These are phyloP conservation scores for Didymella keratinophila DNA, from an alignment of 2,329 filamentous ascomycete genomes.

Conservation along the genomic window DNA sequence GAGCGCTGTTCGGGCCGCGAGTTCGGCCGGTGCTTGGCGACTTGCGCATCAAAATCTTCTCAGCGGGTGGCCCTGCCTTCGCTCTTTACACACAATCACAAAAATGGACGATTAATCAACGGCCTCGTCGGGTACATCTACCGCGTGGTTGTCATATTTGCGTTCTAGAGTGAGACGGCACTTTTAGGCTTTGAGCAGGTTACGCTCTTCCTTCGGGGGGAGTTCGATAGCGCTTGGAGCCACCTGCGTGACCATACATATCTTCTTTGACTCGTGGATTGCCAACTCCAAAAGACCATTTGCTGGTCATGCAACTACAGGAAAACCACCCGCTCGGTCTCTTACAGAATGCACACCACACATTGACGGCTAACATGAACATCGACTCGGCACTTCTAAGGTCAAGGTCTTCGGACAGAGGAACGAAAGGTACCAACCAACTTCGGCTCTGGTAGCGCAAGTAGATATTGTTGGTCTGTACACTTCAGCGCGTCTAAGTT, in stretches of 20 bases:
- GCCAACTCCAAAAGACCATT: no score
- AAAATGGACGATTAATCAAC: constrained; percentile 57
- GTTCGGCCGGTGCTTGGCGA: constrained; percentile 23
- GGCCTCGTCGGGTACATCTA: constrained; percentile 42
- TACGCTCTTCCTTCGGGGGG: constrained; percentile 40
- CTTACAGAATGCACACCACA: no score
- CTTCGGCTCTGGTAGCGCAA: no score
- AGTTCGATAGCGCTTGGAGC: constrained; percentile 38
- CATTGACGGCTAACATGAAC: no score
- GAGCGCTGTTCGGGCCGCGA: not conserved
- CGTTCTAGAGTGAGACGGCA: constrained; percentile 52
- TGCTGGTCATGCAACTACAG: no score
- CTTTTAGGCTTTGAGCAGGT: constrained; percentile 46
- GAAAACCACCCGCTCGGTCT: no score
- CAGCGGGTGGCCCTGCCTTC: constrained; percentile 18
- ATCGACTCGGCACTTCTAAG: no score
- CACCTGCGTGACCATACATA: constrained; percentile 52
- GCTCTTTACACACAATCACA: constrained; percentile 53
- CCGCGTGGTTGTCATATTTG: constrained; percentile 57
- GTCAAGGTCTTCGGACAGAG: no score
- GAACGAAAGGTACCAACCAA: no score
- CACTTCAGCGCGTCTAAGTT: no score
- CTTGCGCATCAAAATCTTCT: constrained; percentile 28
- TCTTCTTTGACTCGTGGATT: not conserved
- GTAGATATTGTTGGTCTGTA: no score